phyloP scores from a whole-genome alignment of 768 basidiomycete species.

The Fomitopsis pulvina region DNA sequence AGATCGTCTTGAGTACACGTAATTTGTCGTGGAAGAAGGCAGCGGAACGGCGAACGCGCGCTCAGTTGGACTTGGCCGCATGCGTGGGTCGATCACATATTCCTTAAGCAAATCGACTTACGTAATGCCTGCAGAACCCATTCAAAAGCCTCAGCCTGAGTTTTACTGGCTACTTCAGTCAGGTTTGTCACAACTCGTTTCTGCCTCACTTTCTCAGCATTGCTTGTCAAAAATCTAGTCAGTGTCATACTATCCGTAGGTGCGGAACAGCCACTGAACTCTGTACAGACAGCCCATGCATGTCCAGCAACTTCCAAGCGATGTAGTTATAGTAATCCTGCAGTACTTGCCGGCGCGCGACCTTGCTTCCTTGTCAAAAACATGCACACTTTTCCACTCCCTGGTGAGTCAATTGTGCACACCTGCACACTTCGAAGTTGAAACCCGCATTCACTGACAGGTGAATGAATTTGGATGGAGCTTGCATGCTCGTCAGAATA shows the following conservation, averaged over 20 bases:
- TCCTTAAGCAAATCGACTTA: too few species aligned
- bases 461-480: slow-evolving; percentile 59
- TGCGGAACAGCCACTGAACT: too few species aligned
- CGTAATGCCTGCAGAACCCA: too few species aligned
- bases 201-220: neutral
- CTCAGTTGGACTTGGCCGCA: too few species aligned
- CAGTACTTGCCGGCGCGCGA: slow-evolving; percentile 37
- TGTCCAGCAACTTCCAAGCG: slow-evolving; percentile 37
- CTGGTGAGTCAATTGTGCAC: slow-evolving; percentile 34
- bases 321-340: slow-evolving; percentile 51
- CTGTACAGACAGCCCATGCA: neutral
- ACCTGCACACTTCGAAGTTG: slow-evolving; percentile 1
- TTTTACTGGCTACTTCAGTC: too few species aligned
- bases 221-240: neutral
- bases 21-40: neutral
- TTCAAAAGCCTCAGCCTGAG: too few species aligned
- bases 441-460: slow-evolving; percentile 28
- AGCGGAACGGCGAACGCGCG: neutral
- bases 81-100: too few species aligned
- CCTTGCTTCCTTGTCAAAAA: slow-evolving; percentile 32
- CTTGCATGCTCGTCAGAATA: slow-evolving; percentile 40
- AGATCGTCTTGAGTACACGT: neutral
- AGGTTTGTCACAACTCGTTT: neutral
- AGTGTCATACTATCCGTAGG: too few species aligned
- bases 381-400: slow-evolving; percentile 27